Evolutionary conservation across 225 moss, liverwort and hornwort species (phyloP), one percentile per base, ranked within the genome.

Genomic region (Marchantia paleacea): DNA sequence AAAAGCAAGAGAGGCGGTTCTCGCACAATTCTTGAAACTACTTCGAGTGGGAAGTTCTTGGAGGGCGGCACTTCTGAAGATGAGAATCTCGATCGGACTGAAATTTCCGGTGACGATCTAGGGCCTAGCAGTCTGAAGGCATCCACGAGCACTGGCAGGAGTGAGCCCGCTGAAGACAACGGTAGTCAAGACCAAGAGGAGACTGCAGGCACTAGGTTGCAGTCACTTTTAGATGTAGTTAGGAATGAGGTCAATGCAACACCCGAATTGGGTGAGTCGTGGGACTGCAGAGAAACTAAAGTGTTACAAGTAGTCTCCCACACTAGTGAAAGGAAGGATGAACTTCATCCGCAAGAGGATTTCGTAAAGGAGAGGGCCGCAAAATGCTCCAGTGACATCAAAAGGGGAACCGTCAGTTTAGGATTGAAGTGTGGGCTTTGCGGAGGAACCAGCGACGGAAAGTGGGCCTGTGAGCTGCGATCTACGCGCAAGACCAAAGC

Each of bases 371-470:
- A 78, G 24, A 66, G 78, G 52, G 51, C 14, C 30, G 70, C 71
- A 48, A 72, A 80, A 29, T 47, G 47, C n/a, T 26, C 51, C 26
- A 68, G 55, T 48, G 80, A 74, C 8, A 48, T 39, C 22, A 63
- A 52, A 73, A 80, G 53, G 68, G 73, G 62, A 3, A 47, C 72
- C 25, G 72, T 52, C 25, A 80, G 49, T 74, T 61, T 47, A 72
- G 80, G 83, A 18, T 54, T 83, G 22, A 78, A 79, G 28, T 83
- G 83, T 55, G 79, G 72, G 18, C 83, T 83, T 79, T 83, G 83
- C 51, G 79, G 79, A 9, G 78, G 83, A 18, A 79, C 70, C 50
- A 74, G 78, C 51, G 78, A 83, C 67, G 83, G 83, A 18, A 66
- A 79, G n/a, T 72, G 71, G 71, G 61, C 73, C 19, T 26, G 78